Conservation (phyloP, 176 grass and related monocot genomes). For the Saccharum spontaneum region DNA sequence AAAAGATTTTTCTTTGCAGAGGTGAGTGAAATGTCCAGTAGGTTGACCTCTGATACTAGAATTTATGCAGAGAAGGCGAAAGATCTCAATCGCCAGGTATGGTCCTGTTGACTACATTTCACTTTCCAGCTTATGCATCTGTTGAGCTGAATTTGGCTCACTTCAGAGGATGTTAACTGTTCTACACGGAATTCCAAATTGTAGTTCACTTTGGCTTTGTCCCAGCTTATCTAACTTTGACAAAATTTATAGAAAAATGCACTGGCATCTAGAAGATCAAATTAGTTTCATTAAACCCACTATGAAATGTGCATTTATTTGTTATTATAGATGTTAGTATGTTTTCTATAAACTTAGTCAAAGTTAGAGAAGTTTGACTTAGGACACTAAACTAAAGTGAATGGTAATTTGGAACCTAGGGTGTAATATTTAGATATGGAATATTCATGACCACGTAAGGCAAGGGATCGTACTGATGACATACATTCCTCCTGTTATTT, state of each 20-base stretch:
- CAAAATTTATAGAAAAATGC: background rate
- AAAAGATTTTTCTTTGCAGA: conserved; percentile 49
- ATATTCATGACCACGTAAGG: background rate
- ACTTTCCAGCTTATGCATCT: background rate
- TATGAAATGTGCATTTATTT: background rate
- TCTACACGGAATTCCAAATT: background rate
- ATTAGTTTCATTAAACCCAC: background rate
- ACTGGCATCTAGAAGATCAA: background rate
- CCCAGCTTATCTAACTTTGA: background rate
- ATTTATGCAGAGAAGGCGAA: conserved; percentile 88
- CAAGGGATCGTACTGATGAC: background rate
- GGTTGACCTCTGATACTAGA: conserved; percentile 84
- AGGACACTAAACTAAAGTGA: background rate
- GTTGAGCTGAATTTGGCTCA: background rate
- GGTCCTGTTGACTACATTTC: background rate
- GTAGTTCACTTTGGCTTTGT: background rate
- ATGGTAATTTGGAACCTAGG: background rate
- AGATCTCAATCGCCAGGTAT: conserved; percentile 83
- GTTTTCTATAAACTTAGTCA: background rate
- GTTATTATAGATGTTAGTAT: background rate
- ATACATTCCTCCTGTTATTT: background rate
- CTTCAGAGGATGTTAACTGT: background rate
- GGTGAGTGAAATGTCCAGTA: conserved; percentile 84
- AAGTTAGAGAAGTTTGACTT: background rate
- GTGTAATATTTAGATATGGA: background rate